Evolutionary conservation across 805 yeast genomes (phyloP).

Genomic region (Clavispora santaluciae): DNA sequence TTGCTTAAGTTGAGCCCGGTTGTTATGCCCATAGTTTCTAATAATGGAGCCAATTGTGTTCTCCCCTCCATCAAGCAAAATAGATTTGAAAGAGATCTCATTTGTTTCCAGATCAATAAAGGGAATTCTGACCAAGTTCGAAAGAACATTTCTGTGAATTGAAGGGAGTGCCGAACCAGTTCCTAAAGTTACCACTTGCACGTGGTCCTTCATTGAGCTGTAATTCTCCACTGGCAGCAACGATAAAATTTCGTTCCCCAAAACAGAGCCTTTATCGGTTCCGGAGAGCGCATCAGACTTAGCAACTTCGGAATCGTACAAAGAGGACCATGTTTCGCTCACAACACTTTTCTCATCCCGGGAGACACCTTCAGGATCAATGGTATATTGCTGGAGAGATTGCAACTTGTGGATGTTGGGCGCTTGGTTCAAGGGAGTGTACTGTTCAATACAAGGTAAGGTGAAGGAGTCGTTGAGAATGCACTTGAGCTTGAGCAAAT

Average conservation of each 20-base stretch:
- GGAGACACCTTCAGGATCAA: constrained; percentile 20
- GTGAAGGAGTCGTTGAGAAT: constrained; percentile 44
- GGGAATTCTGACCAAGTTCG: constrained; percentile 74
- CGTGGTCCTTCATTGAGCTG: constrained; percentile 41
- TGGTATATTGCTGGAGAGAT: constrained; percentile 25
- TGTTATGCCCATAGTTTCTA: constrained; percentile 53
- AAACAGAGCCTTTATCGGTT: constrained; percentile 12
- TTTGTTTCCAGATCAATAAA: constrained; percentile 18
- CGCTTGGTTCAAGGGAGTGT: constrained; percentile 9
- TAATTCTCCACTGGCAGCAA: constrained; percentile 11
- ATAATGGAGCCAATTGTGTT: constrained; percentile 72
- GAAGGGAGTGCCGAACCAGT: constrained; percentile 94
- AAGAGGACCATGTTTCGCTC: constrained; percentile 22
- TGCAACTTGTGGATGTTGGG: constrained; percentile 21
- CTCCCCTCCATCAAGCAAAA: constrained; percentile 93
- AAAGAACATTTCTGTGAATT: constrained; percentile 75
- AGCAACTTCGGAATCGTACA: constrained; percentile 27
- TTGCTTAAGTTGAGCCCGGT: constrained; percentile 26
- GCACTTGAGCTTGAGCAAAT: constrained; percentile 53
- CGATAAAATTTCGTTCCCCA: constrained; percentile 18
- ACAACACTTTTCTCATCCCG: constrained; percentile 16
- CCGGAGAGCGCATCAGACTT: constrained; percentile 13
- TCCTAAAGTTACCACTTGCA: constrained; percentile 74
- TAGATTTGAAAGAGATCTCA: constrained; percentile 31
- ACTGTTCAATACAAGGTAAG: constrained; percentile 28